Evolutionary conservation across 345 rosid genomes (phyloP).

Genomic region (Syzygium aromaticum): DNA sequence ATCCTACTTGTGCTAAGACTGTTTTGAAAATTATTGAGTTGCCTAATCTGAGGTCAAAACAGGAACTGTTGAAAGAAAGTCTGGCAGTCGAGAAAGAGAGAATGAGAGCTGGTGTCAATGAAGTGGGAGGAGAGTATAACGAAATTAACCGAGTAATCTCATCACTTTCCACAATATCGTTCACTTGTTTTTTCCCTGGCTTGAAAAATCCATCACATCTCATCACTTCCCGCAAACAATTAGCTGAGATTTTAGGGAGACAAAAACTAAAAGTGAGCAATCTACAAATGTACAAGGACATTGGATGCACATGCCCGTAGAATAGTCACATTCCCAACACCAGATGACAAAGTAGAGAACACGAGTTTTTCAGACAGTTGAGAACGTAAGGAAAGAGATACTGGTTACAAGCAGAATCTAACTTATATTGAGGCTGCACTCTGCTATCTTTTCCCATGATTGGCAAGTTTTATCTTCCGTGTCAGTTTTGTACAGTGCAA

Average conservation of each 20-base stretch:
- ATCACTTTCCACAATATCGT: neutral
- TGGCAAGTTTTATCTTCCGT: slow-evolving; percentile 49
- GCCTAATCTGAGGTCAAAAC: slow-evolving; percentile 38
- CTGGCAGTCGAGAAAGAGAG: slow-evolving; percentile 72
- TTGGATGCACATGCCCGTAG: neutral
- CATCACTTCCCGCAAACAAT: neutral
- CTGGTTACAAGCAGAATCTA: slow-evolving; percentile 6
- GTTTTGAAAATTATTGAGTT: slow-evolving; percentile 37
- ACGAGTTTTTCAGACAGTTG: neutral
- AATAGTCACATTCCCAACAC: neutral
- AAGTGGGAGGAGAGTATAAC: slow-evolving; percentile 19
- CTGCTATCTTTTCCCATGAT: slow-evolving; percentile 78
- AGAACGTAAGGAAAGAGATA: neutral
- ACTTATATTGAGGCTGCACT: slow-evolving; percentile 34
- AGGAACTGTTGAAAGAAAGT: slow-evolving; percentile 67
- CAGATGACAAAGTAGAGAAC: neutral
- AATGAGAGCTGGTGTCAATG: slow-evolving; percentile 19
- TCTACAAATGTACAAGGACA: neutral
- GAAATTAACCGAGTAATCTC: slow-evolving; percentile 21
- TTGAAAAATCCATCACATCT: neutral
- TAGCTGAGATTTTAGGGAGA: neutral
- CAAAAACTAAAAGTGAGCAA: neutral
- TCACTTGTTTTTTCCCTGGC: neutral
- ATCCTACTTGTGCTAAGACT: slow-evolving; percentile 30
- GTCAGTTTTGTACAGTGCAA: slow-evolving; percentile 59